Base-by-base conservation (phyloP, 2,329 filamentous ascomycete species). In the Penicillium sp. region DNA sequence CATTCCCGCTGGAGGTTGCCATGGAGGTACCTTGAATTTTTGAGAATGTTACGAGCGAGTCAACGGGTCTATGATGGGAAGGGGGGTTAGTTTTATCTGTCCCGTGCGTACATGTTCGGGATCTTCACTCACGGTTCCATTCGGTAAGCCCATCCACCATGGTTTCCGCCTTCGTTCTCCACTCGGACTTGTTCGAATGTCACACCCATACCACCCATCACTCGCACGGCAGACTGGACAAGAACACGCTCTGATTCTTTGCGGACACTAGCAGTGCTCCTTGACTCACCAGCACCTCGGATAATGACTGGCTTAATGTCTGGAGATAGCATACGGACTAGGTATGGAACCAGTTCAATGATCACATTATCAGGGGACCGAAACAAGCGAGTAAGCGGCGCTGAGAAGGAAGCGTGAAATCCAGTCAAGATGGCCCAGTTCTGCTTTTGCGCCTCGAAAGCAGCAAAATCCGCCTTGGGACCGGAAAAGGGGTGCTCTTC, bases 291-390 rank as follows among this genome's bases (percentile, higher is more conserved):
- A 51, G 85, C 85, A 29, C 86, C 86, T n/a, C 82, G 83, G 1
- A 97, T 85, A 8, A 97, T 83, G 3, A 97, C 90, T 0, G 94
- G 94, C 70, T 94, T 96, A 43, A 99, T 87, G 55, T 93, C 89
- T 0, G 94, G 94, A 0, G 90, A 88, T 20, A 99, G 80, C 71
- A 99, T 89, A 35, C 89, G 87, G 15, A 90, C 80, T 2, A 96
- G 82, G 69, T 91, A 96, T 0, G 94, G 94, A 31, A 97, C 78
- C 25, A 97, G 85, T 57, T 96, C 93, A 1, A 83, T 87, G 0
- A 90, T 85, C 29, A 97, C 82, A 60, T 89, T 86, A 65, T 91
- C 88, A 0, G 85, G 80, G 56, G 89, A 92, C 60, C 90, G 87
- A 78, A 96, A 97, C 37, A 87, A 82, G 12, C 93, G 85, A 57